phyloP scores from a whole-genome alignment of 306 rosid genomes.

The Casuarina equisetifolia region DNA sequence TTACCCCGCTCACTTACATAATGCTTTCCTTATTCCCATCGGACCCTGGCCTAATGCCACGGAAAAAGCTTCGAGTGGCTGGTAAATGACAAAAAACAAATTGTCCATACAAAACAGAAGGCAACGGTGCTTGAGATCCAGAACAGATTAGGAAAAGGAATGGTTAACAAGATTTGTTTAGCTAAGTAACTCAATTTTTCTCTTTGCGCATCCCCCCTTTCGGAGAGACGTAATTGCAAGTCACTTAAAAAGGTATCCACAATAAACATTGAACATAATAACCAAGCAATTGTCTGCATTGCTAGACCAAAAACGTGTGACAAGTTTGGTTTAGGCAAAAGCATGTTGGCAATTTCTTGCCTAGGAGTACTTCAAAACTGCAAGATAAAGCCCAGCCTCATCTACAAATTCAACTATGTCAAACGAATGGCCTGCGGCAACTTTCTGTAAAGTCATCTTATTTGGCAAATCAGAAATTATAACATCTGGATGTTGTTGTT shows the following conservation, averaged over 20 bases:
- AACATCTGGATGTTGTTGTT: constrained; percentile 52
- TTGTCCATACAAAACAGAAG: too few species aligned
- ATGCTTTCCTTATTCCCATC: too few species aligned
- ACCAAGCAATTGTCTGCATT: neutral
- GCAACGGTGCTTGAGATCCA: too few species aligned
- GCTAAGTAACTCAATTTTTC: too few species aligned
- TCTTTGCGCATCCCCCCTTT: too few species aligned
- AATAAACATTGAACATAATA: neutral
- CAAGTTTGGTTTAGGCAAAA: neutral
- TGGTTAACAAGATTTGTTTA: too few species aligned
- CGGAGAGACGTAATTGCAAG: too few species aligned
- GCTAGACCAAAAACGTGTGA: neutral
- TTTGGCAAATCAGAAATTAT: constrained; percentile 74
- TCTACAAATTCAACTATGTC: constrained; percentile 63
- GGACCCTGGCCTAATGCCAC: too few species aligned
- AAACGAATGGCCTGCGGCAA: constrained; percentile 61
- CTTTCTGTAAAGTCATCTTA: constrained; percentile 49
- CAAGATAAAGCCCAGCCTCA: constrained; percentile 64
- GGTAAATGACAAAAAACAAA: too few species aligned
- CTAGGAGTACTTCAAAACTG: constrained; percentile 52
- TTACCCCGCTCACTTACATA: too few species aligned
- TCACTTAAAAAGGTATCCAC: neutral
- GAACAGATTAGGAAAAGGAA: too few species aligned
- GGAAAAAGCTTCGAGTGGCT: too few species aligned
- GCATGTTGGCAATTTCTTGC: constrained; percentile 8